Evolutionary conservation across 2,329 filamentous ascomycete genomes (phyloP), one percentile per base, ranked within the genome.

Genomic region (Botryotinia narcissicola): DNA sequence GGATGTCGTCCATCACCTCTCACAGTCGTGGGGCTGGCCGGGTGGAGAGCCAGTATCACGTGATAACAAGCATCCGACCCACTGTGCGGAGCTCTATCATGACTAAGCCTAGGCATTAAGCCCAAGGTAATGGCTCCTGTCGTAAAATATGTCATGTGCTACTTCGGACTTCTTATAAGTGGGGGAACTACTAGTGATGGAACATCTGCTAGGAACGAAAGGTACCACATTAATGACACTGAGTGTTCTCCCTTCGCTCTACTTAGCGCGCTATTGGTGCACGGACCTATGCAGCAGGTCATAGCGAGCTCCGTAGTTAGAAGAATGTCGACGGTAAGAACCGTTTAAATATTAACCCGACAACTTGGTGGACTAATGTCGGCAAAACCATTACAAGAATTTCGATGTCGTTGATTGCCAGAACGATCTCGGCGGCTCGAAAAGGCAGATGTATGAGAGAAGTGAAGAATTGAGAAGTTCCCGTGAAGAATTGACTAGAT

Each of bases 1-100:
- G 32, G 32, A 35, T 35, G 35, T 35, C 35, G 14, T 14, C 40
- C 40, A 42, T 42, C 40, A 42, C 37, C 37, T 40, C 37, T 40
- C 37, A 42, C 40, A 42, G 40, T 7, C 4, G 42, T 25, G 46
- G 46, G 22, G 10, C 20, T 48, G 22, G 22, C 46, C 0, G 22
- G 22, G 10, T 0, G 22, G 10, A 5, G 22, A 25, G 10, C 0
- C 1, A 12, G 10, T 51, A 3, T n/a, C 25, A 51, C 5, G 4
- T 51, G 22, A n/a, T 6, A 4, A 5, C 1, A 7, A 51, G 6
- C 4, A n/a, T n/a, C 48, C 25, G 4, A 6, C 48, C 14, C 10
- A 6, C 48, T n/a, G 4, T 51, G 4, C 4, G 48, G 48, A 10
- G 48, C 22, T 51, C 25, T n/a, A 3, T 14, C 5, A 51, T 51